Conservation (phyloP, 768 basidiomycete species). For the Basidioascus undulatus region DNA sequence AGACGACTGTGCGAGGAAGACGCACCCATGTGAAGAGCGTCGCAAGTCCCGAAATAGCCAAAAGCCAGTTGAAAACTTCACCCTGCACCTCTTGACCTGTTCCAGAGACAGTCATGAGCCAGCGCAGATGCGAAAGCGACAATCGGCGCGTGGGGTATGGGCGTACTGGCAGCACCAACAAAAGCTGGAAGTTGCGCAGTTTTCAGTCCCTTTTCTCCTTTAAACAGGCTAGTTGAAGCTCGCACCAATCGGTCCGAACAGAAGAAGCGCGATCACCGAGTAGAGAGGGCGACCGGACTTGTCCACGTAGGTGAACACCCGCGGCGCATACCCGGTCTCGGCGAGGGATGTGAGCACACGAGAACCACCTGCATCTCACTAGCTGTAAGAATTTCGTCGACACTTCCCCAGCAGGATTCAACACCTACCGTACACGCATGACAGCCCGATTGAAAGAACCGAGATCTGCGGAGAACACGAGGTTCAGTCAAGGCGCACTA, state of each 20-base stretch:
- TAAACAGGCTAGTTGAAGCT: too few relatives aligned
- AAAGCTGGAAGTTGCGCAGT: neutral
- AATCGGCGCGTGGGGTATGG: constrained; percentile 25
- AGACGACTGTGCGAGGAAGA: too few relatives aligned
- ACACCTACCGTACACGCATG: constrained; percentile 41
- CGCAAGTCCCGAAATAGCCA: constrained; percentile 40
- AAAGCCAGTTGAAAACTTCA: constrained; percentile 19
- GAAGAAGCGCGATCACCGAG: constrained; percentile 22
- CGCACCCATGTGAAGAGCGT: constrained; percentile 43
- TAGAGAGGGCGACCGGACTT: constrained; percentile 35
- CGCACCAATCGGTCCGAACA: constrained; percentile 6
- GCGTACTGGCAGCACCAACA: constrained; percentile 9
- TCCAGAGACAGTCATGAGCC: constrained; percentile 25
- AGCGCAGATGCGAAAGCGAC: too few relatives aligned
- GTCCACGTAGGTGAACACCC: constrained; percentile 38
- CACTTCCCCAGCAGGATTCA: constrained; percentile 33
- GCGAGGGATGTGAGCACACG: too few relatives aligned
- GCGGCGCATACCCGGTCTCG: constrained; percentile 37
- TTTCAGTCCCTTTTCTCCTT: too few relatives aligned
- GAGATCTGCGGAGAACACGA: too few relatives aligned
- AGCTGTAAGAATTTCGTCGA: too few relatives aligned
- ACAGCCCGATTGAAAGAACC: constrained; percentile 38
- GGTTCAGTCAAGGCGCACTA: too few relatives aligned
- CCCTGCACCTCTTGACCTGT: neutral
- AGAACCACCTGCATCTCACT: too few relatives aligned